Base-by-base conservation (phyloP, 192 early-diverging fungal genomes). In the Geranomyces variabilis region DNA sequence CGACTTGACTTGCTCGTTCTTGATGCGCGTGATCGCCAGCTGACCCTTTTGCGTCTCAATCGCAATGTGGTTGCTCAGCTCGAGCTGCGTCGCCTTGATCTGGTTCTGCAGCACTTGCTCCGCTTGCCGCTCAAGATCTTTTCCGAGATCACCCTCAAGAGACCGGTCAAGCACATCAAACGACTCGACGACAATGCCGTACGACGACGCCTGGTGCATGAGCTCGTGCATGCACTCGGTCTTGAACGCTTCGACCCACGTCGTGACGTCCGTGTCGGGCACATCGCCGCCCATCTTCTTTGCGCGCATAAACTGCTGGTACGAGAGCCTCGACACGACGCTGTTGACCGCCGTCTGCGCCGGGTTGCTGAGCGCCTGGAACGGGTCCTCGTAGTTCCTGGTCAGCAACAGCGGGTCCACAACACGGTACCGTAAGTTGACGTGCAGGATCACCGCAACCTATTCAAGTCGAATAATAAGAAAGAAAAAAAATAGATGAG, bases 231-330 rank as follows among this genome's bases (percentile, higher is more conserved):
- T 58, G 65, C 82, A 83, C 24, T 79, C 77, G 29, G 47, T 57
- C 71, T 83, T 82, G 78, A 83, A 83, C 5, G 77, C 66, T 26
- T 83, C 82, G 31, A 83, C 58, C 82, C 82, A 83, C 1, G 81
- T 79, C 24, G 67, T 67, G 13, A 76, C 65, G 48, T 83, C 71
- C 36, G 49, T 21, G 66, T 80, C 78, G 22, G 82, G 80, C 6
- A 83, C 75, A 29, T 83, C 82, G 15, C 70, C 77, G 36, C 70
- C 75, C 17, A 82, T 41, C 44, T 77, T 76, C 56, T 82, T 73
- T 0, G 82, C 82, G 2, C 80, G 64, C 82, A 83, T 83, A 61
- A 83, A 83, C 64, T 83, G 80, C 44, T 74, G 71, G 60, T 83
- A 83, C 21, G 64, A 63, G 29, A 83, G 69, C 19, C 82, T 71